phyloP scores from a whole-genome alignment of 331 rosid species.

The Prunus yedoensis region DNA sequence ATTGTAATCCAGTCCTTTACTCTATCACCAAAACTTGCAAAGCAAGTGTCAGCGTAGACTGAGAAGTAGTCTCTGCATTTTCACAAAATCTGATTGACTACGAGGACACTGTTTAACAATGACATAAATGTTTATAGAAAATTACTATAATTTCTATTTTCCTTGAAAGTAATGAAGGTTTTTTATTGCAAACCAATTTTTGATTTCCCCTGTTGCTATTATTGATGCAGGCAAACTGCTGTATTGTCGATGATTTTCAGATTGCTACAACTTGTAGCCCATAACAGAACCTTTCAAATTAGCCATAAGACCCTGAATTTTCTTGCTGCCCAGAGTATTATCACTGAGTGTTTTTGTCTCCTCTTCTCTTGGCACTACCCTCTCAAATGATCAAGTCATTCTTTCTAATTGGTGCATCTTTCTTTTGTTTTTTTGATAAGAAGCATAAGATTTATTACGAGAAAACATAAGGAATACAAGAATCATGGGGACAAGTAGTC shows the following conservation, averaged over 20 bases:
- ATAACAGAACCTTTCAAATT: background rate
- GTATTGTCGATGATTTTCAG: constrained; percentile 4
- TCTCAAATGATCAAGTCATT: background rate
- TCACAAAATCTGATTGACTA: constrained; percentile 15
- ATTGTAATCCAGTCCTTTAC: constrained; percentile 86
- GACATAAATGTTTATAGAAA: background rate
- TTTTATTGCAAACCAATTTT: background rate
- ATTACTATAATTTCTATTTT: background rate
- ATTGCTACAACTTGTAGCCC: background rate
- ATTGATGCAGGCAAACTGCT: constrained; percentile 1
- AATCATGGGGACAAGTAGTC: too few species aligned
- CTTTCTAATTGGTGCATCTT: background rate
- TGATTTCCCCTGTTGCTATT: background rate
- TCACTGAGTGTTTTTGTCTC: background rate
- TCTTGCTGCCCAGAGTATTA: background rate
- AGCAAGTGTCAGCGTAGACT: constrained; percentile 84
- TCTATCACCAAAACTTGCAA: constrained; percentile 89
- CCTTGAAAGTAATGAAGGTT: background rate
- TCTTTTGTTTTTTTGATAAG: too few species aligned
- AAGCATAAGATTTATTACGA: too few species aligned
- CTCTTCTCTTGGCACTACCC: background rate
- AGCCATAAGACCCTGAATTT: background rate
- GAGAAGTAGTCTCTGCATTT: constrained; percentile 72
- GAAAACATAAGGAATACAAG: too few species aligned
- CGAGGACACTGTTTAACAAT: background rate